A percentile compares a stretch with the other conserved stretches of the same genome.
Conservation (phyloP, 495 filamentous ascomycete species). For the Xanthoparmelia taractica region DNA sequence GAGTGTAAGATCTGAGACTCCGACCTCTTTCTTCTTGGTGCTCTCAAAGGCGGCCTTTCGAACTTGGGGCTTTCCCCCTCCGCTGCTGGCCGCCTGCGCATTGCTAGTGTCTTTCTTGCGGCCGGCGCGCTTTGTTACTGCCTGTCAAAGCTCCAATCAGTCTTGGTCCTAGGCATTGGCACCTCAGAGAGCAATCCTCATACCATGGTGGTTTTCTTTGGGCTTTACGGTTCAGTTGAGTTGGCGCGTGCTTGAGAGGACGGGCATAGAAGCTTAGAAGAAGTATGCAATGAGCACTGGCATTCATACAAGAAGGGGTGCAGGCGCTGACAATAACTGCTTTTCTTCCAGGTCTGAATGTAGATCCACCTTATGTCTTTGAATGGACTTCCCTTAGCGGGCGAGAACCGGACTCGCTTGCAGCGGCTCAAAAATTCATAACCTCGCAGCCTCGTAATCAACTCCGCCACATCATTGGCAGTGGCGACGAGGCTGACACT, state of each 20-base stretch:
- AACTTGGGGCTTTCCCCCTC: constrained; percentile 58
- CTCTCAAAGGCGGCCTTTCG: constrained; percentile 95
- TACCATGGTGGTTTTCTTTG: constrained; percentile 7
- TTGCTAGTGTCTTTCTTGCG: constrained; percentile 58
- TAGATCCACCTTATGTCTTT: background rate
- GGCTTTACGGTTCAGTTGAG: background rate
- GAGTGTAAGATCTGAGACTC: constrained; percentile 93
- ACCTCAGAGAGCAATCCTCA: background rate
- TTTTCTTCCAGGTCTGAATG: background rate
- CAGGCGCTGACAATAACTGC: background rate
- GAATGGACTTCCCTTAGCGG: background rate
- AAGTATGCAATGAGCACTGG: background rate
- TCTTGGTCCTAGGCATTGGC: background rate
- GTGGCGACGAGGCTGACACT: background rate
- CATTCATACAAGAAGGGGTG: background rate
- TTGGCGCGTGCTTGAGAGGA: background rate
- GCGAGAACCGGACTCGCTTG: constrained; percentile 1
- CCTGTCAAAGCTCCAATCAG: constrained; percentile 16
- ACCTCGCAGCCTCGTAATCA: background rate
- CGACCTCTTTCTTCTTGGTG: constrained; percentile 97
- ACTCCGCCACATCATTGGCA: background rate
- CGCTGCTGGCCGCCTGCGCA: constrained; percentile 41
- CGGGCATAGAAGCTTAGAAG: background rate
- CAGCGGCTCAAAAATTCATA: background rate
- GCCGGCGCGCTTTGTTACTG: constrained; percentile 39